Evolutionary conservation across 176 grass and related monocot species (phyloP).

Genomic region (Musa schizocarpa): DNA sequence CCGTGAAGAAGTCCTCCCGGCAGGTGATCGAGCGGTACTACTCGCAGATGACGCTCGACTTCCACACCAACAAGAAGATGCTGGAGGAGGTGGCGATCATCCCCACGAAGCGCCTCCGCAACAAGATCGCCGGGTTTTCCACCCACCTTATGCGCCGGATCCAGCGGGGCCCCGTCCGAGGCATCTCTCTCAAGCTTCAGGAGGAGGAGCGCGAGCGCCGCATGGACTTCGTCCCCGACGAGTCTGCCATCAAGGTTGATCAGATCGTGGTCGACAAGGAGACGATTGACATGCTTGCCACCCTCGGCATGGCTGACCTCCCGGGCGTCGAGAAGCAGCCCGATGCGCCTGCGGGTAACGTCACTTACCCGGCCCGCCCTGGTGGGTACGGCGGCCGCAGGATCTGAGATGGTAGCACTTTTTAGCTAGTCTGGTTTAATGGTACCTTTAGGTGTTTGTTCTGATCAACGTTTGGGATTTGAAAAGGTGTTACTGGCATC

Average conservation of each 20-base stretch:
- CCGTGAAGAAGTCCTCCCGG: constrained; percentile 82
- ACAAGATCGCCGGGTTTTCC: constrained; percentile 87
- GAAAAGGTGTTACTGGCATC: too few relatives aligned
- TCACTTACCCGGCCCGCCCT: constrained; percentile 17
- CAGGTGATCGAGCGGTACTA: constrained; percentile 93
- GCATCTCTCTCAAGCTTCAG: constrained; percentile 87
- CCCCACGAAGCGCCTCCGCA: constrained; percentile 71
- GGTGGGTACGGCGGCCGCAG: constrained; percentile 21
- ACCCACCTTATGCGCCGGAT: constrained; percentile 91
- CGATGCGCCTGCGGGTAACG: constrained; percentile 18
- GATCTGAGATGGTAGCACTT: background rate
- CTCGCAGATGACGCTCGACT: constrained; percentile 74
- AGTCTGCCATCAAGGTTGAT: constrained; percentile 68
- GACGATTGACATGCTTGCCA: constrained; percentile 71
- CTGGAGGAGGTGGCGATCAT: constrained; percentile 83
- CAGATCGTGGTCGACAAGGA: constrained; percentile 80
- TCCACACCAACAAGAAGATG: constrained; percentile 93
- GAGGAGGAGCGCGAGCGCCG: constrained; percentile 93
- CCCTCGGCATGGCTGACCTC: constrained; percentile 75
- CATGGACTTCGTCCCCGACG: constrained; percentile 95
- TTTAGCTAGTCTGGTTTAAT: background rate
- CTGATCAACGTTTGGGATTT: background rate
- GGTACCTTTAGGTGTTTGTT: background rate
- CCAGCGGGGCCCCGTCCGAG: constrained; percentile 72
- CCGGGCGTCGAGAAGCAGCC: constrained; percentile 59